phyloP scores from a whole-genome alignment of 805 yeast species.

The Torulaspora indica region DNA sequence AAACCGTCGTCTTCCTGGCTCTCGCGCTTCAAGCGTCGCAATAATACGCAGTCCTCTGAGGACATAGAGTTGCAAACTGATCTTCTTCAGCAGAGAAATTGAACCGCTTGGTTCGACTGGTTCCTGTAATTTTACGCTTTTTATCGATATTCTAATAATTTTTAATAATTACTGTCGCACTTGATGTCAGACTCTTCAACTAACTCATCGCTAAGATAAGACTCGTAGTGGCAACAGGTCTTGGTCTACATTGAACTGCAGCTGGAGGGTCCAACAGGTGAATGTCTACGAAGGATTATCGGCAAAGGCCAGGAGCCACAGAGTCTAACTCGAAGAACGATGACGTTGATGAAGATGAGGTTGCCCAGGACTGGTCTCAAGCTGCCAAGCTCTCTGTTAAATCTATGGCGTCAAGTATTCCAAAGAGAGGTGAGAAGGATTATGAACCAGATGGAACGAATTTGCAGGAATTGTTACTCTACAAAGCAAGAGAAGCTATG shows the following conservation, averaged over 20 bases:
- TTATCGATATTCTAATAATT: neutral
- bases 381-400: slow-evolving; percentile 30
- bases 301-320: slow-evolving; percentile 6
- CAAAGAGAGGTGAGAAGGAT: slow-evolving; percentile 80
- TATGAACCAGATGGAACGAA: slow-evolving; percentile 75
- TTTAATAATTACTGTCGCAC: neutral
- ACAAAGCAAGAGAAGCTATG: slow-evolving; percentile 63
- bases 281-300: neutral
- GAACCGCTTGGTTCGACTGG: neutral
- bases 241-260: too few relatives aligned
- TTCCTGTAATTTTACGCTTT: neutral
- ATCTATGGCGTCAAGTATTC: slow-evolving; percentile 32
- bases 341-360: slow-evolving; percentile 41
- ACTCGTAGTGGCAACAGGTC: too few relatives aligned
- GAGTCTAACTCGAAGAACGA: slow-evolving; percentile 7
- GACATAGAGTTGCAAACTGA: slow-evolving; percentile 24
- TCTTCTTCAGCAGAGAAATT: slow-evolving; percentile 1
- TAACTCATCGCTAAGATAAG: neutral
- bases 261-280: too few relatives aligned
- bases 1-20: neutral
- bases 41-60: slow-evolving; percentile 3
- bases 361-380: slow-evolving; percentile 51
- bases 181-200: neutral
- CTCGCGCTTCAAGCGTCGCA: neutral
- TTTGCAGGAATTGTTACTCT: slow-evolving; percentile 46